Base-by-base conservation (phyloP, 192 early-diverging fungal species). In the Backusella tarrabulga region DNA sequence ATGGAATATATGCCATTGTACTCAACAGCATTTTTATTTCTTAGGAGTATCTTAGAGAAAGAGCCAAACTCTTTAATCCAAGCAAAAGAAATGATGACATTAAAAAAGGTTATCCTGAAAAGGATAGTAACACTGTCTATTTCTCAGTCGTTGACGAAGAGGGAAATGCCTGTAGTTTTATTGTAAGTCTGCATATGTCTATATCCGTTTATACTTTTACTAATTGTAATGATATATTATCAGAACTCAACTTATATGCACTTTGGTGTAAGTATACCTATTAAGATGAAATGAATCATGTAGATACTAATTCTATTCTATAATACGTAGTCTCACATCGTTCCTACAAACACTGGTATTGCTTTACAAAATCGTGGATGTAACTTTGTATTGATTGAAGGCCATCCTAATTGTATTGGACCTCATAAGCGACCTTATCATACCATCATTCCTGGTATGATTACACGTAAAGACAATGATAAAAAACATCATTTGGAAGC, bases 91-190 rank as follows among this genome's bases (percentile, higher is more conserved):
- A 87, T 11, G 80, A 70, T n/a, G 82, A 86, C 44, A 77, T 88
- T 41, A 63, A 77, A 36, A 85, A 85, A 34, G 93, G 94, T 2
- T 80, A 79, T n/a, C 92, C 93, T 41, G 79, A 84, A 32, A 83
- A 87, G n/a, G 84, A 85, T 6, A 83, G 87, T 21, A 92, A 93
- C 75, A 95, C 94, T 4, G 93, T 95, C 4, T 93, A 93, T 76
- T 91, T 95, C 74, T 86, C 87, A 5, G 91, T 93, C 1, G 90
- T 91, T 5, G 94, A 95, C 77, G 76, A 77, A 44, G 87, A 93
- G 56, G 94, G 94, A 42, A 94, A 94, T 77, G 94, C 94, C 8
- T 94, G 93, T 83, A 91, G 89, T 80, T 93, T 93, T 78, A 92
- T 95, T 72, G 85, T 86, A 83, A 81, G 83, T 76, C 1, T 46